Base-by-base conservation (phyloP, 2,329 filamentous ascomycete genomes). In the Dactylellina haptotyla region DNA sequence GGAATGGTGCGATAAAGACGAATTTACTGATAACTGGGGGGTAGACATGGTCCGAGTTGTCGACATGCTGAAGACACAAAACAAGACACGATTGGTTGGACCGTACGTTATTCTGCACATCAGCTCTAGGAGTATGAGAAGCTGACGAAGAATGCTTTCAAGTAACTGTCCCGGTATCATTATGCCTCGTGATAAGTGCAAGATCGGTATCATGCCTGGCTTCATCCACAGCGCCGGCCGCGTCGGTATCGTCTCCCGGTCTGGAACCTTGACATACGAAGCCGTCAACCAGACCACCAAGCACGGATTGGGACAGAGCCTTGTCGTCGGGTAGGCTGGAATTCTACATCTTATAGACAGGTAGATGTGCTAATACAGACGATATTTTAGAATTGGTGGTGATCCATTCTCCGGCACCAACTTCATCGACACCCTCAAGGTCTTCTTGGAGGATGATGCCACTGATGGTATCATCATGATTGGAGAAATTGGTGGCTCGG, bases 381-480 rank as follows among this genome's bases (percentile, higher is more conserved):
- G 5, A 37, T 14, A 18, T 4, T 32, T n/a, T 45, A 76, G 75
- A 81, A 98, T 99, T 79, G 95, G 95, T 77, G 95, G 95, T 84
- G 95, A 99, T 84, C 95, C 95, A 79, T 99, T 99, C 87, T 94
- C 90, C 80, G 95, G 95, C 79, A 98, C 95, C 84, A 98, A 97
- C 88, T 99, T 98, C 86, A 98, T 99, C 84, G 95, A 99, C 87
- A 97, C 94, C 87, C 87, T 99, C 79, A 91, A 92, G 81, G 92
- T 98, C 81, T 99, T 99, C 88, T 88, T 97, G 79, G 86, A 96
- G 83, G 95, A 99, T 82, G 87, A 90, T 82, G 92, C 97, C 85
- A 99, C 95, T 39, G 95, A 99, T 81, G 95, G 95, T 81, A 97
- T 99, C 84, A 97, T 99, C 85, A 97, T 99, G 95, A 98, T 99